Conservation (phyloP, 306 rosid species). For the Coriaria nepalensis region DNA sequence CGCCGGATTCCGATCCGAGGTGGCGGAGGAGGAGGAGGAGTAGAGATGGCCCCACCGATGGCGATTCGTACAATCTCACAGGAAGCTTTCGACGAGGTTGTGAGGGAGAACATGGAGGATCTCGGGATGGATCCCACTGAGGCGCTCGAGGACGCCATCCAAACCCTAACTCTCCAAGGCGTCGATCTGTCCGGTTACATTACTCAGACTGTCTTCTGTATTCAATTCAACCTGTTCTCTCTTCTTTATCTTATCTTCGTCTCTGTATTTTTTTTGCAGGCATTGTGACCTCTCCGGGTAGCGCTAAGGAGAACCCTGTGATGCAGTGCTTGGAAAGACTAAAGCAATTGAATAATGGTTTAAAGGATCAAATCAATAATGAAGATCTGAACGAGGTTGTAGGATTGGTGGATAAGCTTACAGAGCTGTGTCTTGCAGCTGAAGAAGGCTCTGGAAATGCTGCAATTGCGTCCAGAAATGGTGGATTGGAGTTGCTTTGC, state of each 20-base stretch:
- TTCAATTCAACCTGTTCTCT: not conserved
- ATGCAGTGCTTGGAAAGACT: slow-evolving; percentile 41
- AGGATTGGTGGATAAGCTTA: slow-evolving; percentile 26
- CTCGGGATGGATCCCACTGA: slow-evolving; percentile 83
- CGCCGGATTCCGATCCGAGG: slow-evolving; percentile 4
- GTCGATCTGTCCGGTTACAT: slow-evolving; percentile 74
- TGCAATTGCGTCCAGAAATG: slow-evolving; percentile 58
- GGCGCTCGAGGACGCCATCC: slow-evolving; percentile 78
- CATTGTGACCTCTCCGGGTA: slow-evolving; percentile 53
- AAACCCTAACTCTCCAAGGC: slow-evolving; percentile 80
- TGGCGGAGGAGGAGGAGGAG: slow-evolving; percentile 3
- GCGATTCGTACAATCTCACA: slow-evolving; percentile 64
- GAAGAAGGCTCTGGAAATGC: slow-evolving; percentile 35
- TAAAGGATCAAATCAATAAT: slow-evolving; percentile 8
- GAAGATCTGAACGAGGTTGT: slow-evolving; percentile 19
- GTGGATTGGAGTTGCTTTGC: slow-evolving; percentile 49
- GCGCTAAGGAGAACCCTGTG: slow-evolving; percentile 46
- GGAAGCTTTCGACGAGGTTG: slow-evolving; percentile 78
- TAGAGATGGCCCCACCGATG: slow-evolving; percentile 48
- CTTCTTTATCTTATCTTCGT: slow-evolving; percentile 5
- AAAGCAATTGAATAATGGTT: slow-evolving; percentile 21
- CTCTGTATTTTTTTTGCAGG: slow-evolving; percentile 21
- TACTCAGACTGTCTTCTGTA: not conserved
- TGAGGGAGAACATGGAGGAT: slow-evolving; percentile 74
- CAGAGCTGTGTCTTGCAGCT: slow-evolving; percentile 23